A percentile compares a stretch with the other conserved stretches of the same genome.
These are phyloP conservation scores for Aspergillus leporis DNA, from an alignment of 495 filamentous ascomycete genomes.

Conservation along the genomic window DNA sequence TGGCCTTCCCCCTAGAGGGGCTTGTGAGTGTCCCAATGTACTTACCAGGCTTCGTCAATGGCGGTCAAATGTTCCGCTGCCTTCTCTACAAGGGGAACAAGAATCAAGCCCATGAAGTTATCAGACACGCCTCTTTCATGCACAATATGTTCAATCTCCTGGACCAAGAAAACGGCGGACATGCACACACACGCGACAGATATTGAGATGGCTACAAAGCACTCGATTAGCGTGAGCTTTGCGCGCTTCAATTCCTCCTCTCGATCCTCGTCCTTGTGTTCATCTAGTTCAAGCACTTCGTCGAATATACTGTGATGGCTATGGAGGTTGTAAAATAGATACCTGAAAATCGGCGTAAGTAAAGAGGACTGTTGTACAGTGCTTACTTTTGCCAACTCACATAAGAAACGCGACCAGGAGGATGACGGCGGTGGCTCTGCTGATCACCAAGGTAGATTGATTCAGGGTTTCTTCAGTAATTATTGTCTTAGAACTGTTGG, in stretches of 20 bases:
- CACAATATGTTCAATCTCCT: conserved; percentile 77
- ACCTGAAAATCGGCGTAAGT: conserved; percentile 47
- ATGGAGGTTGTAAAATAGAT: conserved; percentile 76
- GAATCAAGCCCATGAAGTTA: conserved; percentile 75
- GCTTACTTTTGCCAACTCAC: conserved; percentile 25
- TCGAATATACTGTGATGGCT: conserved; percentile 83
- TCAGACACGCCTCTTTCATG: conserved; percentile 63
- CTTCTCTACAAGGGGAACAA: conserved; percentile 83
- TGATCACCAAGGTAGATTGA: conserved; percentile 61
- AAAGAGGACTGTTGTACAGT: background rate
- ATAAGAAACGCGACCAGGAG: conserved; percentile 74
- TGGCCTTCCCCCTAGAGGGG: background rate
- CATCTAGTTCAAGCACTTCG: conserved; percentile 68
- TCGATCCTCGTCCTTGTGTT: conserved; percentile 67
- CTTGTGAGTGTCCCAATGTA: background rate
- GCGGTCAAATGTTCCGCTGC: conserved; percentile 87
- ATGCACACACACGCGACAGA: conserved; percentile 74
- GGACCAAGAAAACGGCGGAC: conserved; percentile 79
- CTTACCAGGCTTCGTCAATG: conserved; percentile 86
- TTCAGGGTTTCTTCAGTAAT: conserved; percentile 42
- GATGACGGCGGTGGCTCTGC: conserved; percentile 72
- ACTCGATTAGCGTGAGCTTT: conserved; percentile 81
- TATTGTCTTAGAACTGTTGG: conserved; percentile 31
- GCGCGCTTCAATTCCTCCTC: conserved; percentile 60
- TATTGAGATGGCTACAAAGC: conserved; percentile 63